Evolutionary conservation across 208 protist genomes (phyloP).

Genomic region (Leishmania lainsoni): DNA sequence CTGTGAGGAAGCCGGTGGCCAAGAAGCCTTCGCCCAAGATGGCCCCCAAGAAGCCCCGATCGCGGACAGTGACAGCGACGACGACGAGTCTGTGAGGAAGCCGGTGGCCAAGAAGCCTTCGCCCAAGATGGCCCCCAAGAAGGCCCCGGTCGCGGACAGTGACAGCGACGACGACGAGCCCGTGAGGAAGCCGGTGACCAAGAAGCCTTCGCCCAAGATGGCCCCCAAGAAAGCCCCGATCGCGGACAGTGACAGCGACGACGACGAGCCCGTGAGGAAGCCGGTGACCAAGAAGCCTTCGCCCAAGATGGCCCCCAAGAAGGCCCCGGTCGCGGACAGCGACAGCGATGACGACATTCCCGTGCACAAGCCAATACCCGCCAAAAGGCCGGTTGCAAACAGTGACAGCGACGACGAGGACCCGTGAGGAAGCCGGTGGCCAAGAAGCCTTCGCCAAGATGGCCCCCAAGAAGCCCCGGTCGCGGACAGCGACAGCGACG

Average conservation of each 20-base stretch:
- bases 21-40: conserved; percentile 52
- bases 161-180: conserved; percentile 71
- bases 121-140: conserved; percentile 45
- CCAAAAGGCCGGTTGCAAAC: conserved; percentile 39
- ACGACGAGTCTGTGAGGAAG: conserved; percentile 72
- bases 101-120: conserved; percentile 42
- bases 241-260: conserved; percentile 43
- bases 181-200: conserved; percentile 52
- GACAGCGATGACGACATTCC: conserved; percentile 70
- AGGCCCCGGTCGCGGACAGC: conserved; percentile 27
- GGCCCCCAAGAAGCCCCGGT: conserved; percentile 37
- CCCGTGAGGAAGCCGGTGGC: conserved; percentile 56
- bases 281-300: conserved; percentile 42
- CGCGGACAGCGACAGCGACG: conserved; percentile 43
- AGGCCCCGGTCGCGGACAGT: conserved; percentile 27
- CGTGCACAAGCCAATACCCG: conserved; percentile 52
- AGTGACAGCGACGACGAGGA: conserved; percentile 66
- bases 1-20: conserved; percentile 47
- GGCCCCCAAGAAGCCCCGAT: conserved; percentile 47
- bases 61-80: conserved; percentile 44
- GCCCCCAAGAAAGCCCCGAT: conserved; percentile 32
- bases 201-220: conserved; percentile 45
- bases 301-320: conserved; percentile 44
- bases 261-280: conserved; percentile 73
- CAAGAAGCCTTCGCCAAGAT: conserved; percentile 44